Conservation (phyloP, 495 filamentous ascomycete genomes). For the Chaetomium cochliodes region DNA sequence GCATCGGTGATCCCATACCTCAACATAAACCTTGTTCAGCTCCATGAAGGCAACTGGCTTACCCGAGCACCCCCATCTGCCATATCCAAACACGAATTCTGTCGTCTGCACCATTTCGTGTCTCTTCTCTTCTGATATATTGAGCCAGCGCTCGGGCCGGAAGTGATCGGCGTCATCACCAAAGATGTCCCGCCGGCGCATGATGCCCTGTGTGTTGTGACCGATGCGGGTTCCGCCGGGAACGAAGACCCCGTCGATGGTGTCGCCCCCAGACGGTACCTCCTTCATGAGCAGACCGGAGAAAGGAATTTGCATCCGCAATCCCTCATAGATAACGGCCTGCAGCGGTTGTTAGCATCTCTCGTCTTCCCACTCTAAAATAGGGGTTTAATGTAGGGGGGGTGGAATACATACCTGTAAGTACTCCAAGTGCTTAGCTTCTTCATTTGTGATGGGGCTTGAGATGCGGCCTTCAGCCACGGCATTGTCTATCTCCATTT, state of each 20-base stretch:
- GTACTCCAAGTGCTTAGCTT: slow-evolving; percentile 46
- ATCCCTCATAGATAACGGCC: slow-evolving; percentile 52
- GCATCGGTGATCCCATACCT: slow-evolving; percentile 37
- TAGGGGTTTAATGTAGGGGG: too few species aligned
- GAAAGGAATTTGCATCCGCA: slow-evolving; percentile 47
- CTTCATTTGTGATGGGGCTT: slow-evolving; percentile 39
- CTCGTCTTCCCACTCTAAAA: too few species aligned
- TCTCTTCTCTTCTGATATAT: slow-evolving; percentile 30
- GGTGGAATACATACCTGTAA: slow-evolving; percentile 28
- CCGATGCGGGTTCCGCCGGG: slow-evolving; percentile 54
- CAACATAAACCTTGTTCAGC: slow-evolving; percentile 20
- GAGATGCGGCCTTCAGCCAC: slow-evolving; percentile 40
- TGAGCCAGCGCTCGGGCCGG: slow-evolving; percentile 53
- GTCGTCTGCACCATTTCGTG: slow-evolving; percentile 36
- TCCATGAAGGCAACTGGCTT: background rate
- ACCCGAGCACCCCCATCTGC: background rate
- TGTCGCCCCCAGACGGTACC: slow-evolving; percentile 55
- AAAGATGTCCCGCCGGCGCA: slow-evolving; percentile 34
- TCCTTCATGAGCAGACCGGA: slow-evolving; percentile 42
- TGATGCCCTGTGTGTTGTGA: slow-evolving; percentile 42
- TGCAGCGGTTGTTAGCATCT: background rate
- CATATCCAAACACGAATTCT: slow-evolving; percentile 31
- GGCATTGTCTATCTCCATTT: slow-evolving; percentile 55
- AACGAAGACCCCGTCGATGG: slow-evolving; percentile 47
- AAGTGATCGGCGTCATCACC: slow-evolving; percentile 47